Conservation (phyloP, 441 rosid species). For the Arabidopsis lyrata region DNA sequence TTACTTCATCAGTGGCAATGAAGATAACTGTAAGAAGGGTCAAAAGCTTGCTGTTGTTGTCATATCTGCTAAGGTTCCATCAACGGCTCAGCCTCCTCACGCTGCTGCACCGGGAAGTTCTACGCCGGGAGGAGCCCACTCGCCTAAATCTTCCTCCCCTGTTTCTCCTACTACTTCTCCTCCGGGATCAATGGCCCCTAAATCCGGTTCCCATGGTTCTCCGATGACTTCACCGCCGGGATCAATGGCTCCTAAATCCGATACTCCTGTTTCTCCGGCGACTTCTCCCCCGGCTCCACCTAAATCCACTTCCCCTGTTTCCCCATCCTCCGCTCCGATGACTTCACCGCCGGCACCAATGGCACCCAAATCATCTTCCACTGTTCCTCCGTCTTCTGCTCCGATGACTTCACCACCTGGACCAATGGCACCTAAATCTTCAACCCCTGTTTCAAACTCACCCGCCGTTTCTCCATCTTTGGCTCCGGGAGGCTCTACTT, state of each 20-base stretch:
- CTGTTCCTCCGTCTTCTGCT: conserved; percentile 23
- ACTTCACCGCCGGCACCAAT: conserved; percentile 36
- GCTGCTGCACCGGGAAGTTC: conserved; percentile 26
- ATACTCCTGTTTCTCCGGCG: conserved; percentile 12
- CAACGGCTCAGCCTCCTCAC: conserved; percentile 42
- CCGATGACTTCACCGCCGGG: conserved; percentile 31
- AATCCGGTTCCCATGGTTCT: conserved; percentile 11
- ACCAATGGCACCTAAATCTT: conserved; percentile 14
- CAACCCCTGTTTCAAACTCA: conserved; percentile 26
- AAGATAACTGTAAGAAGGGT: conserved; percentile 60
- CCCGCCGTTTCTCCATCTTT: conserved; percentile 33
- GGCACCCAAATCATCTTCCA: conserved; percentile 30
- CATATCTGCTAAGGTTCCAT: conserved; percentile 38
- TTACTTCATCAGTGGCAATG: conserved; percentile 71
- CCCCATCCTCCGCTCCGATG: conserved; percentile 30
- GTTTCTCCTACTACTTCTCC: conserved; percentile 40
- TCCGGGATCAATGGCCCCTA: conserved; percentile 30
- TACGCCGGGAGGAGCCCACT: conserved; percentile 27
- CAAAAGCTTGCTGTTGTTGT: conserved; percentile 67
- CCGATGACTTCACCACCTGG: conserved; percentile 34
- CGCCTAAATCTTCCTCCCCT: conserved; percentile 30
- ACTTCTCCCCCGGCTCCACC: conserved; percentile 41
- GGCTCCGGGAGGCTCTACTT: conserved; percentile 35
- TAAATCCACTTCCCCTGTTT: neutral
- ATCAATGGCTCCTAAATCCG: conserved; percentile 28